Base-by-base conservation (phyloP, 73 alveolate genomes). In the Stentor roeselii region DNA sequence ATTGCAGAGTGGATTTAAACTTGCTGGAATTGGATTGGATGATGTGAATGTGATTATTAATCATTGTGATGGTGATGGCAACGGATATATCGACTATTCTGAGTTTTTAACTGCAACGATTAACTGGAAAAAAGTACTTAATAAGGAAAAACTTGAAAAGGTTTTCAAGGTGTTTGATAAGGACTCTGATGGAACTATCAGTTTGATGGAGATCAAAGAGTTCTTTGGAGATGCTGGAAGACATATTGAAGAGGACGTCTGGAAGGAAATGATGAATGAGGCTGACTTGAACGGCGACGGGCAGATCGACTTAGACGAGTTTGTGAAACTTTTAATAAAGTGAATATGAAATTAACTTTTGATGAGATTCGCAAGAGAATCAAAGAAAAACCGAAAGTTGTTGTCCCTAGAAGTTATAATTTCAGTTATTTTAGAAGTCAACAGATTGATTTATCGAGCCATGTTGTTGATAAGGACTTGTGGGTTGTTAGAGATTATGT, bases 81-180 rank as follows among this genome's bases (percentile, higher is more conserved):
- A 75, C 83, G 97, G 95, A 21, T 88, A 87, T 21, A 88, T 94
- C 59, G 98, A 92, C 83, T 94, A 90, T 84, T 82, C 80, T 83
- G 92, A 86, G 42, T 86, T 86, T 84, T 61, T 86, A 60, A 82
- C 87, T 82, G 87, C 90, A 30, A 77, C 90, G 3, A 36, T 84
- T 42, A 83, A 86, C 78, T 60, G 91, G 42, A 67, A 85, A 36
- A 85, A 78, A 58, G 78, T 59, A 38, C 31, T 85, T 3, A 60
- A 86, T 38, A 76, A 85, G n/a, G 78, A 85, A 38, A 86, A 80
- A 58, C 32, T 86, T 21, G 91, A 59, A 59, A 86, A 50, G 36
- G 94, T 92, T 30, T 88, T 88, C 80, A 85, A 80, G 50, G 92
- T 84, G 21, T 88, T 88, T 67, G 94, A 88, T 59, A 41, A 41